Conservation (phyloP, 495 filamentous ascomycete species). For the Podospora fimiseda region DNA sequence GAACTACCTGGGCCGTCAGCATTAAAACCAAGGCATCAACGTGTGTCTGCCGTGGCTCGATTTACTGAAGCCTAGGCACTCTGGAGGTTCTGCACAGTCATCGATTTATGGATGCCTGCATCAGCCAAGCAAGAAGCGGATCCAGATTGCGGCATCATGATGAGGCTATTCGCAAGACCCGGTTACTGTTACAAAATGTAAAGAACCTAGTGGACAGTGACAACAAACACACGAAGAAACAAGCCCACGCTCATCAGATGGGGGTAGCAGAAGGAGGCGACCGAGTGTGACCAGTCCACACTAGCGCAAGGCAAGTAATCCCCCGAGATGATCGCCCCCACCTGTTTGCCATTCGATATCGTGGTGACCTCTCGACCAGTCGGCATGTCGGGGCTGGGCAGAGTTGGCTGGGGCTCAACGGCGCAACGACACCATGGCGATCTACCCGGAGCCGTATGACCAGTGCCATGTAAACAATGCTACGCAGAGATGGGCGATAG, state of each 20-base stretch:
- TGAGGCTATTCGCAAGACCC: not conserved
- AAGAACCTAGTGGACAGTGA: not conserved
- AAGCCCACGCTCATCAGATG: not conserved
- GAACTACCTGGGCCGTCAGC: too few relatives aligned
- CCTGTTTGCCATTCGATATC: constrained; percentile 7
- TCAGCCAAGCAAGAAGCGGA: too few relatives aligned
- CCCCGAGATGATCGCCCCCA: constrained; percentile 6
- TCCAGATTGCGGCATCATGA: not conserved
- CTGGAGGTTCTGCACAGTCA: too few relatives aligned
- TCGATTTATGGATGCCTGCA: too few relatives aligned
- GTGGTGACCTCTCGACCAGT: constrained; percentile 16
- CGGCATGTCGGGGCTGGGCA: not conserved
- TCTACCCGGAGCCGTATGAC: not conserved
- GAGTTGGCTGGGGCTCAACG: constrained; percentile 12
- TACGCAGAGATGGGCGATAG: too few relatives aligned
- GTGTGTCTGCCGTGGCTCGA: too few relatives aligned
- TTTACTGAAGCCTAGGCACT: too few relatives aligned
- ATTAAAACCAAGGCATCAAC: too few relatives aligned
- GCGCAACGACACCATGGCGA: constrained; percentile 7
- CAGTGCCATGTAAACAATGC: not conserved
- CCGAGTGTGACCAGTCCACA: not conserved
- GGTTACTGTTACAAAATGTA: constrained; percentile 1
- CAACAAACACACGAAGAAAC: not conserved
- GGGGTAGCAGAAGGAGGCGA: too few relatives aligned
- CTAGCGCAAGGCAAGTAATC: constrained; percentile 2